Evolutionary conservation across 495 filamentous ascomycete genomes (phyloP).

Genomic region (Penicillium soppii): DNA sequence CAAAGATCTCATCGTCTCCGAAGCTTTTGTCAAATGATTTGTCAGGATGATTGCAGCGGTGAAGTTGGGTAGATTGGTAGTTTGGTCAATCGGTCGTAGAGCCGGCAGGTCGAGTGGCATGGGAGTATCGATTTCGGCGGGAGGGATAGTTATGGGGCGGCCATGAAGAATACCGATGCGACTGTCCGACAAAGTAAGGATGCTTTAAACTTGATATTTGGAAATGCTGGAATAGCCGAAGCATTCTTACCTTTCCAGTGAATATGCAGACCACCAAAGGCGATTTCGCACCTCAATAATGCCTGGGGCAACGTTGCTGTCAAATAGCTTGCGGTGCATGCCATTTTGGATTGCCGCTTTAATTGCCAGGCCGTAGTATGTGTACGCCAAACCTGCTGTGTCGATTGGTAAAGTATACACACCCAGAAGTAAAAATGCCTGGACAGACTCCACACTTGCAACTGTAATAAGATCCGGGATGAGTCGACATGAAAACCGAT

Average conservation of each 20-base stretch:
- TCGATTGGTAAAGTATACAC: slow-evolving; percentile 16
- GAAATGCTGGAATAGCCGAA: background rate
- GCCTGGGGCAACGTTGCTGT: background rate
- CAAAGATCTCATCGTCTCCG: slow-evolving; percentile 10
- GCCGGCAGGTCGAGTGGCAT: slow-evolving; percentile 7
- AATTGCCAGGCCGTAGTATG: slow-evolving; percentile 14
- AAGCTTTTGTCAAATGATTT: slow-evolving; percentile 6
- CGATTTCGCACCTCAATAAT: slow-evolving; percentile 11
- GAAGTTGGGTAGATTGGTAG: slow-evolving; percentile 6
- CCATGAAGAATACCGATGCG: slow-evolving; percentile 16
- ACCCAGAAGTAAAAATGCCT: slow-evolving; percentile 13
- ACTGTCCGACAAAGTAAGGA: background rate
- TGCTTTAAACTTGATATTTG: background rate
- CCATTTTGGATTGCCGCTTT: slow-evolving; percentile 18
- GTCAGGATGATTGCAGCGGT: slow-evolving; percentile 12
- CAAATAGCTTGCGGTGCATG: slow-evolving; percentile 11
- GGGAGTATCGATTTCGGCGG: slow-evolving; percentile 7
- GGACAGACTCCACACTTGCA: slow-evolving; percentile 14
- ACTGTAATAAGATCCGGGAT: slow-evolving; percentile 17
- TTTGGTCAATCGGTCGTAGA: background rate
- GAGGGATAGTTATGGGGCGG: slow-evolving; percentile 9
- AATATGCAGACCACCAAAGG: slow-evolving; percentile 13
- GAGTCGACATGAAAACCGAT: slow-evolving; percentile 17
- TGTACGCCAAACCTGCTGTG: slow-evolving; percentile 13
- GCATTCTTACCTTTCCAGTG: slow-evolving; percentile 6